Evolutionary conservation across 345 rosid genomes (phyloP).

Genomic region (Salix purpurea): DNA sequence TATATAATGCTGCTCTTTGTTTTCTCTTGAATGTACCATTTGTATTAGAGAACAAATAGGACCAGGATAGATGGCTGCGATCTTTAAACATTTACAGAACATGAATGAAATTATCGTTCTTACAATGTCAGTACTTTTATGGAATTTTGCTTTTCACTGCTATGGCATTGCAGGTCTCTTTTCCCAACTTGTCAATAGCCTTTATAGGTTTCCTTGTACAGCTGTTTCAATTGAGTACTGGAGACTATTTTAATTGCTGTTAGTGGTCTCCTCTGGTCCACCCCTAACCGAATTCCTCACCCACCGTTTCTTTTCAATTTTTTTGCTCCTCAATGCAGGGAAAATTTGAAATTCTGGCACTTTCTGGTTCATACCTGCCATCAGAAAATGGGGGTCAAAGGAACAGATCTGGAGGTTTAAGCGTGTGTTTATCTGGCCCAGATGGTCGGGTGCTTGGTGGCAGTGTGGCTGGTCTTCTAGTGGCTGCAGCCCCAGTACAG

Average conservation of each 20-base stretch:
- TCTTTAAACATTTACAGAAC: background rate
- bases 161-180: background rate
- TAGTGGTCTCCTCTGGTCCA: background rate
- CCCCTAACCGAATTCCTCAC: background rate
- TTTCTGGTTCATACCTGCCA: constrained; percentile 77
- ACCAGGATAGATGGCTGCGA: background rate
- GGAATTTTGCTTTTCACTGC: background rate
- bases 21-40: background rate
- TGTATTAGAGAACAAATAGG: background rate
- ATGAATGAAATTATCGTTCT: background rate
- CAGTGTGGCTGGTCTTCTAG: constrained; percentile 73
- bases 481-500: constrained; percentile 93
- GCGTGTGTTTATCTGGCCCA: constrained; percentile 74
- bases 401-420: constrained; percentile 71
- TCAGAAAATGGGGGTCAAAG: constrained; percentile 66
- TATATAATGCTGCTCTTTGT: background rate
- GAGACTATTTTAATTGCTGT: background rate
- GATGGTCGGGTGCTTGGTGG: constrained; percentile 94
- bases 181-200: background rate
- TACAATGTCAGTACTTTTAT: background rate
- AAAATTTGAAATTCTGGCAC: constrained; percentile 74
- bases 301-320: background rate
- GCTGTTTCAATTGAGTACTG: background rate
- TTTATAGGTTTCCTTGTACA: background rate
- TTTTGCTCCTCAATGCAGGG: constrained; percentile 46